Conservation (phyloP, 2,329 filamentous ascomycete species). For the Clonostachys rhizophaga region DNA sequence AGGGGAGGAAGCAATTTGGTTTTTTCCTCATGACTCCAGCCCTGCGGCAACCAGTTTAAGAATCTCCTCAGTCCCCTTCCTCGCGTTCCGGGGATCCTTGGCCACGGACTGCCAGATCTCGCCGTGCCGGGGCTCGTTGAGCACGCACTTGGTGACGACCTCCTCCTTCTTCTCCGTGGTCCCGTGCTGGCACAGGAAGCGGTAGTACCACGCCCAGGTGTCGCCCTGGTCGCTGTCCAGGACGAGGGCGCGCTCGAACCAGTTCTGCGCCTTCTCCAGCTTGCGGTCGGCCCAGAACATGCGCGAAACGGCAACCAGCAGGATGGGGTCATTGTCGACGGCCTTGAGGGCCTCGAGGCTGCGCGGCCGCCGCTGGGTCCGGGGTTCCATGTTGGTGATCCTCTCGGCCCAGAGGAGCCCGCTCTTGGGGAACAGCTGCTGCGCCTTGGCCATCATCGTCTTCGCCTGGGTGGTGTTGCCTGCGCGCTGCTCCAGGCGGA, state of each 20-base stretch:
- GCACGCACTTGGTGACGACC: slow-evolving; percentile 73
- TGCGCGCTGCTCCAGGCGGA: slow-evolving; percentile 84
- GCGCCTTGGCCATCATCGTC: slow-evolving; percentile 85
- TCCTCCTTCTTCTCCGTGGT: slow-evolving; percentile 89
- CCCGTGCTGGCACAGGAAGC: slow-evolving; percentile 87
- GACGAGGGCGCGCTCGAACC: slow-evolving; percentile 95
- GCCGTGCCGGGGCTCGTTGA: slow-evolving; percentile 85
- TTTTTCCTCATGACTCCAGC: slow-evolving; percentile 16
- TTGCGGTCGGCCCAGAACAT: slow-evolving; percentile 95
- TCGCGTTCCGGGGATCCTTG: slow-evolving; percentile 81
- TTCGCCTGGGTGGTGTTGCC: slow-evolving; percentile 81
- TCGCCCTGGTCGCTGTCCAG: slow-evolving; percentile 85
- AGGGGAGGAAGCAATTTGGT: neutral
- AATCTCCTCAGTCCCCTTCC: slow-evolving; percentile 72
- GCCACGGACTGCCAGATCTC: slow-evolving; percentile 85
- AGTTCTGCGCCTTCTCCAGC: slow-evolving; percentile 89
- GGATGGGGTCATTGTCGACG: slow-evolving; percentile 82
- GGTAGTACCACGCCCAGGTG: slow-evolving; percentile 97
- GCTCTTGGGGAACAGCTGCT: slow-evolving; percentile 85
- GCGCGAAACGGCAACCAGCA: slow-evolving; percentile 88
- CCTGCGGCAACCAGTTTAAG: slow-evolving; percentile 68
- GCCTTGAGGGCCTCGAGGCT: slow-evolving; percentile 95
- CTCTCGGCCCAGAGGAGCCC: slow-evolving; percentile 90
- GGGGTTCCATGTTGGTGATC: slow-evolving; percentile 89
- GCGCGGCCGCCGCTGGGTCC: slow-evolving; percentile 88